Evolutionary conservation across 257 asterid genomes (phyloP).

Genomic region (Nicotiana attenuata): DNA sequence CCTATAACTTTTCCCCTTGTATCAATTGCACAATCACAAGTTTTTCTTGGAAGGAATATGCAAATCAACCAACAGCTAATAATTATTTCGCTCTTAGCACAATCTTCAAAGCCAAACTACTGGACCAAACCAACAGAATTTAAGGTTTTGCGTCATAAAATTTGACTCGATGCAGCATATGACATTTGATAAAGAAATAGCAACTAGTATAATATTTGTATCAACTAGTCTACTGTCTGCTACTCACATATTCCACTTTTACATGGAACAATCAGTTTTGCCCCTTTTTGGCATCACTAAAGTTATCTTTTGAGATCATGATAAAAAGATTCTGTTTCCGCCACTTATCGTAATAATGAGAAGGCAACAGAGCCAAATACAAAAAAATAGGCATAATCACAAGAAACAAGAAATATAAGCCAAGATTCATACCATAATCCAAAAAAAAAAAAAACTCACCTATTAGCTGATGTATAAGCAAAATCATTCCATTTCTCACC

Average conservation of each 20-base stretch:
- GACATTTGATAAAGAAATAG: not conserved
- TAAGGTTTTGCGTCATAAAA: not conserved
- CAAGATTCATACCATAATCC: not conserved
- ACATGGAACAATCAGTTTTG: not conserved
- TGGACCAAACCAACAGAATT: not conserved
- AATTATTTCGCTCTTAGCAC: not conserved
- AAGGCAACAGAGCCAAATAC: not conserved
- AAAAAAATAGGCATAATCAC: not conserved
- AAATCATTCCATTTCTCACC: conserved; percentile 74
- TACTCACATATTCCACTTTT: not conserved
- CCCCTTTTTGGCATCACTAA: not conserved
- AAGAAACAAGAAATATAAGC: not conserved
- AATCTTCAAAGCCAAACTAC: not conserved
- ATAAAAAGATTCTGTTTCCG: not conserved
- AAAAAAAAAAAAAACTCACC: conserved; percentile 33
- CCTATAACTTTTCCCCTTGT: not conserved
- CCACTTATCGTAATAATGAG: not conserved
- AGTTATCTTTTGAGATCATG: not conserved
- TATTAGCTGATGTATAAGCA: conserved; percentile 82
- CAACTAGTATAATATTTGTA: not conserved
- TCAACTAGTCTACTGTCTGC: not conserved
- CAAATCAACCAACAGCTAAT: not conserved
- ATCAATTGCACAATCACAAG: not conserved
- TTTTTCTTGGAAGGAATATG: not conserved
- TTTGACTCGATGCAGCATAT: not conserved